A percentile compares a stretch with the other conserved stretches of the same genome.
phyloP scores from a whole-genome alignment of 176 grass and related monocot species.

The Hordeum marinum region DNA sequence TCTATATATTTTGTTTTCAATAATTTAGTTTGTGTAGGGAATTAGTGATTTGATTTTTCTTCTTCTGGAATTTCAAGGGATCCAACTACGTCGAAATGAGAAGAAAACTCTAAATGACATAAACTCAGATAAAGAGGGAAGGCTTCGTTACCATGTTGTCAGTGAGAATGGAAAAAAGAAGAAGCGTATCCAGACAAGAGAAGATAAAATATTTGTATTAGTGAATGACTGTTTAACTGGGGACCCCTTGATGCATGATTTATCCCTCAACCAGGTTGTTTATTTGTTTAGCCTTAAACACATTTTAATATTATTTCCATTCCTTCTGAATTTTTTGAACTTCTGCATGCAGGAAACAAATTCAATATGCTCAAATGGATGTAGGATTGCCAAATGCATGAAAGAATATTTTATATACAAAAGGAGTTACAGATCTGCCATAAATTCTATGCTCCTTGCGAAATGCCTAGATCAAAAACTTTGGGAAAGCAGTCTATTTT shows the following conservation, averaged over 20 bases:
- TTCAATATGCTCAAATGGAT: constrained; percentile 85
- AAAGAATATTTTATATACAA: constrained; percentile 83
- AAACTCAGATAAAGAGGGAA: constrained; percentile 79
- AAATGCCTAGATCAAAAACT: constrained; percentile 86
- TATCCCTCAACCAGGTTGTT: constrained; percentile 79
- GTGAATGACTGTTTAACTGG: constrained; percentile 92
- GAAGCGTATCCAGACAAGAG: constrained; percentile 86
- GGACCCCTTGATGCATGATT: constrained; percentile 76
- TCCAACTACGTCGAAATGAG: constrained; percentile 90
- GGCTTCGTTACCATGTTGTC: constrained; percentile 75
- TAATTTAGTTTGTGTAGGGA: background rate
- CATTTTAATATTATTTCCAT: background rate
- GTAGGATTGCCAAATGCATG: constrained; percentile 95
- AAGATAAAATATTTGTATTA: constrained; percentile 93
- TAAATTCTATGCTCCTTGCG: constrained; percentile 73
- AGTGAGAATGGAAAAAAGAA: constrained; percentile 75
- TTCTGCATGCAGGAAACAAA: constrained; percentile 58
- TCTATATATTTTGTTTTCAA: constrained; percentile 26
- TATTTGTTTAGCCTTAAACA: constrained; percentile 14
- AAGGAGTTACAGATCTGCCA: constrained; percentile 74
- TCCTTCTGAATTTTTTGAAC: constrained; percentile 21
- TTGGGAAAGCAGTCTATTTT: constrained; percentile 77
- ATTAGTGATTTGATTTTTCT: constrained; percentile 1
- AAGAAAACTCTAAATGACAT: constrained; percentile 91
- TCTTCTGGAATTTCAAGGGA: constrained; percentile 62